Conservation (phyloP, 371 early-diverging fungal species). For the Mortierella sp. region DNA sequence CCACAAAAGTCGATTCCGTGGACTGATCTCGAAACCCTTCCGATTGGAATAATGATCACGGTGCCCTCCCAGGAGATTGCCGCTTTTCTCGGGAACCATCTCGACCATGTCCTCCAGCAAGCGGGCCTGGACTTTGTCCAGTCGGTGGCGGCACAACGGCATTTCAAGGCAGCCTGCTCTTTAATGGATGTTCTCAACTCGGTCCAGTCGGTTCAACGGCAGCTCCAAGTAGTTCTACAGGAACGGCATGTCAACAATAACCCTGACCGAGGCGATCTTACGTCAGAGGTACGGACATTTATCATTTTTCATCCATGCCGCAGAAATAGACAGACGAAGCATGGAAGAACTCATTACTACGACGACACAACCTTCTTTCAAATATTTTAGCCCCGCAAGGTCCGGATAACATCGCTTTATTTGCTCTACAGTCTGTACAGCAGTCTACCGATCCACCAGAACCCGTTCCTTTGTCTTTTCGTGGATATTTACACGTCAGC, state of each 20-base stretch:
- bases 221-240: constrained; percentile 19
- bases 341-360: neutral
- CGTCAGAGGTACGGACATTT: constrained; percentile 11
- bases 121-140: constrained; percentile 34
- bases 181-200: constrained; percentile 52
- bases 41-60: constrained; percentile 38
- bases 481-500: constrained; percentile 45
- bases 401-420: constrained; percentile 46
- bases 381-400: constrained; percentile 33
- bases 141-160: constrained; percentile 36
- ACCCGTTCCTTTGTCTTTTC: constrained; percentile 52
- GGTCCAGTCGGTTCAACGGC: constrained; percentile 43
- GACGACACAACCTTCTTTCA: constrained; percentile 8
- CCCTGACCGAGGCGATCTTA: constrained; percentile 8
- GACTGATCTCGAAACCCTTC: neutral
- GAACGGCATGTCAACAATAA: constrained; percentile 6
- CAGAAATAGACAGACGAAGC: neutral
- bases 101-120: constrained; percentile 49
- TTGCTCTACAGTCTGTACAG: constrained; percentile 51
- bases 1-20: neutral
- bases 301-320: neutral
- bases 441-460: constrained; percentile 48
- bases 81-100: constrained; percentile 52
- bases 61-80: constrained; percentile 54
- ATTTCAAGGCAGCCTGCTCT: constrained; percentile 49